phyloP scores from a whole-genome alignment of 768 basidiomycete species.

The Amanita pseudoporphyria region DNA sequence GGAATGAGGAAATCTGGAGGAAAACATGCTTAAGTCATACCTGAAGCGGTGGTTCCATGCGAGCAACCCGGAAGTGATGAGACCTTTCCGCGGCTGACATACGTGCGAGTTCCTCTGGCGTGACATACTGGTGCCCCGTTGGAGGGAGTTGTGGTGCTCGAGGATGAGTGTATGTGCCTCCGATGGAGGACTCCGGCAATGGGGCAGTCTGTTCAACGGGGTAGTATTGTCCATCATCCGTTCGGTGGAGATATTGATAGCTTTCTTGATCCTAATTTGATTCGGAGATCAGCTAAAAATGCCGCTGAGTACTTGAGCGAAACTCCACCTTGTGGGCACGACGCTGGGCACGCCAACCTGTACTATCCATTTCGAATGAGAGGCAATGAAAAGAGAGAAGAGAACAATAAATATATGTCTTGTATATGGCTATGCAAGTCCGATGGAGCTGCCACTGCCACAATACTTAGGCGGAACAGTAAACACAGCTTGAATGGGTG shows the following conservation, averaged over 20 bases:
- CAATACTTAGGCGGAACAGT: no score
- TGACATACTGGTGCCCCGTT: neutral
- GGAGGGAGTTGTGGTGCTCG: conserved; percentile 30
- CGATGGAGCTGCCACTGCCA: no score
- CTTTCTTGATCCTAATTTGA: conserved; percentile 23
- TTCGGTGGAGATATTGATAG: conserved; percentile 17
- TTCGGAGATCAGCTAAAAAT: conserved; percentile 6
- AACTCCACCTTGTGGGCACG: conserved; percentile 55
- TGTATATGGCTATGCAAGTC: neutral
- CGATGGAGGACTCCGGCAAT: conserved; percentile 51
- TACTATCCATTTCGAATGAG: conserved; percentile 48
- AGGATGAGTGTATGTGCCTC: conserved; percentile 36
- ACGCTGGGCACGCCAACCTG: conserved; percentile 67
- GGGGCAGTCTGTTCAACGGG: conserved; percentile 54
- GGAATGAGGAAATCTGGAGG: neutral
- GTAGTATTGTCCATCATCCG: conserved; percentile 36
- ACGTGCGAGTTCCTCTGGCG: conserved; percentile 28
- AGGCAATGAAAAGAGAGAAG: neutral
- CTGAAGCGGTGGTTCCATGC: conserved; percentile 77
- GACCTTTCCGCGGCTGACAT: conserved; percentile 60
- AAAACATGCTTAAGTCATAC: conserved; percentile 17
- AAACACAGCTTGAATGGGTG: no score
- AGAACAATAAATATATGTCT: neutral
- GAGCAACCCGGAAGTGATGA: conserved; percentile 41
- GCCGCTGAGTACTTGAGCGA: no score